Evolutionary conservation across 805 yeast genomes (phyloP).

Genomic region (Hanseniaspora hatyaiensis): DNA sequence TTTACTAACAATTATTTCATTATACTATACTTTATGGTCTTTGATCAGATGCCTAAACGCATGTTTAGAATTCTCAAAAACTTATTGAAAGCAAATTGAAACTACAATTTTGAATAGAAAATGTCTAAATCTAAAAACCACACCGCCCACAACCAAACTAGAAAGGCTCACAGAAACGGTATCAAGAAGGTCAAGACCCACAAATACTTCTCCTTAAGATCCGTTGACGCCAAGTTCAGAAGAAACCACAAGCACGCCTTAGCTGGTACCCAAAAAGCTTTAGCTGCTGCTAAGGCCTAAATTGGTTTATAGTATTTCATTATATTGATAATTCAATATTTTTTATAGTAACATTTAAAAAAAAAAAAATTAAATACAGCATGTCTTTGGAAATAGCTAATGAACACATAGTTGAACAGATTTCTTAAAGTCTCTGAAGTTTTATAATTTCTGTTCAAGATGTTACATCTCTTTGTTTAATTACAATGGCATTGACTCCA

Average conservation of each 20-base stretch:
- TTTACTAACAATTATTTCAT: too few species aligned
- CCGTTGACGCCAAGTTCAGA: slow-evolving; percentile 98
- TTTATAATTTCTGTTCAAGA: too few species aligned
- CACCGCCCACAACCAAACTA: slow-evolving; percentile 99
- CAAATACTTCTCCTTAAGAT: slow-evolving; percentile 97
- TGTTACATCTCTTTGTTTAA: too few species aligned
- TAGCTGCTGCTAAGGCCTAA: slow-evolving; percentile 67
- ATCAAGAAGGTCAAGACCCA: slow-evolving; percentile 97
- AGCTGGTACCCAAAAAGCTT: slow-evolving; percentile 92
- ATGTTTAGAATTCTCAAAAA: too few species aligned
- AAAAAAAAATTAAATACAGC: not conserved
- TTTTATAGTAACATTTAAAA: not conserved
- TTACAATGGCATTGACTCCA: not conserved
- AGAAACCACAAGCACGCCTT: slow-evolving; percentile 99
- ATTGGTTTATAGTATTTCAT: not conserved
- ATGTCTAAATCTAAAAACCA: slow-evolving; percentile 99
- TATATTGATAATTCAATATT: not conserved
- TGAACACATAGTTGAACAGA: too few species aligned
- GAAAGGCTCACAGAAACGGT: slow-evolving; percentile 99
- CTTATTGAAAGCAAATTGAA: too few species aligned
- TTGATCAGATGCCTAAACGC: too few species aligned
- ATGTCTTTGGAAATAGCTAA: too few species aligned
- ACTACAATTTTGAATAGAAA: slow-evolving; percentile 24
- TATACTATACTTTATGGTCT: too few species aligned
- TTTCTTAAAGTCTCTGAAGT: too few species aligned